Conservation (phyloP, 2,329 filamentous ascomycete genomes). For the Alternaria panax region DNA sequence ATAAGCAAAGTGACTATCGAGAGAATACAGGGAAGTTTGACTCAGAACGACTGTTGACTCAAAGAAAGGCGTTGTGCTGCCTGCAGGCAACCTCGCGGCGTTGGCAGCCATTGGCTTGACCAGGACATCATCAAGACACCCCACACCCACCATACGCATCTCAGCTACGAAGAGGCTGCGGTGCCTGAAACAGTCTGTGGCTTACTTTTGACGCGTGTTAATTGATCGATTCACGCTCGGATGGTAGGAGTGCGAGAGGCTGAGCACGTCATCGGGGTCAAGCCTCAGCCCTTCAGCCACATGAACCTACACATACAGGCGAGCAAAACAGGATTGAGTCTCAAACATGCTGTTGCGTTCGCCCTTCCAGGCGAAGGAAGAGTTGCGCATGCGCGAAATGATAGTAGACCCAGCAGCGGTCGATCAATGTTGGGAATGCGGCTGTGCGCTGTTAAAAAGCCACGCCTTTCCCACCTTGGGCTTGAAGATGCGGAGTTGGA, state of each 20-base stretch:
- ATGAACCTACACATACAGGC: neutral
- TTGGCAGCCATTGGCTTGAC: slow-evolving; percentile 27
- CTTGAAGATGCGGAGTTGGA: neutral
- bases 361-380: neutral
- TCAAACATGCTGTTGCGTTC: neutral
- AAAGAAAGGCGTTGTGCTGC: slow-evolving; percentile 34
- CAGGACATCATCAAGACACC: neutral
- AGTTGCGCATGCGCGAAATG: neutral
- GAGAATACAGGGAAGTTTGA: slow-evolving; percentile 20
- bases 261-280: neutral
- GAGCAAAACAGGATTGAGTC: too few relatives aligned
- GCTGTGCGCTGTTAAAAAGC: neutral
- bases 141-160: slow-evolving; percentile 3
- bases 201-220: neutral
- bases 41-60: slow-evolving; percentile 32
- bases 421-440: neutral
- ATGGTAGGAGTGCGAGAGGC: neutral
- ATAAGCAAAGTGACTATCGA: slow-evolving; percentile 11
- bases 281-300: slow-evolving; percentile 6
- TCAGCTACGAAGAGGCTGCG: neutral
- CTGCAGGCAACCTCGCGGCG: slow-evolving; percentile 37
- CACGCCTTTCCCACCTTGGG: neutral
- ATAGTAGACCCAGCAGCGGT: neutral
- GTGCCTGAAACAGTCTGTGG: neutral
- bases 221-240: neutral